phyloP scores from a whole-genome alignment of 129 eudicot genomes.

The Rutidosis leptorrhynchoides region DNA sequence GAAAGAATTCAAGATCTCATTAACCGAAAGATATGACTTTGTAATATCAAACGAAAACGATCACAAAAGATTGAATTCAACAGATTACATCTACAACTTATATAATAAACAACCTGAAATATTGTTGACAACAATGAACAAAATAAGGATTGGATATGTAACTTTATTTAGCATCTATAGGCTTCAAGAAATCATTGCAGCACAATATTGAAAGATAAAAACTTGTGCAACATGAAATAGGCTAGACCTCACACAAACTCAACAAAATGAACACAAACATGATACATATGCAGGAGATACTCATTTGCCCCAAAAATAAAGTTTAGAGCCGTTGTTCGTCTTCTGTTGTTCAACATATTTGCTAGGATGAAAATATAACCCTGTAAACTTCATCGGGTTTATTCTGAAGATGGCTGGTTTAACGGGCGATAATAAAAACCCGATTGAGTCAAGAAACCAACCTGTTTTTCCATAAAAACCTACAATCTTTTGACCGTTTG shows the following conservation, averaged over 20 bases:
- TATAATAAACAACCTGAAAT: too few species aligned
- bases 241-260: neutral
- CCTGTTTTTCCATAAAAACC: slow-evolving; percentile 70
- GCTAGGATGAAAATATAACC: neutral
- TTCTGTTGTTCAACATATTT: slow-evolving; percentile 1
- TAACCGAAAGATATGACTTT: too few species aligned
- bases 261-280: neutral
- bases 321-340: slow-evolving; percentile 7
- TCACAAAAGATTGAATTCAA: too few species aligned
- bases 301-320: slow-evolving; percentile 12
- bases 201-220: neutral
- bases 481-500: slow-evolving; percentile 47
- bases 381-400: slow-evolving; percentile 36
- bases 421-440: slow-evolving; percentile 34
- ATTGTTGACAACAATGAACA: too few species aligned
- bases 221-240: neutral
- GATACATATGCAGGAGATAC: neutral
- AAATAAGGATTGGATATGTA: too few species aligned
- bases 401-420: slow-evolving; percentile 26
- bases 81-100: too few species aligned
- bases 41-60: too few species aligned
- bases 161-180: neutral
- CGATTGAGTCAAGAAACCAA: slow-evolving; percentile 55
- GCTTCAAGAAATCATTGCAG: slow-evolving; percentile 2
- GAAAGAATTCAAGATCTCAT: too few species aligned